Evolutionary conservation across 805 yeast genomes (phyloP).

Genomic region (Candida nemodendra): DNA sequence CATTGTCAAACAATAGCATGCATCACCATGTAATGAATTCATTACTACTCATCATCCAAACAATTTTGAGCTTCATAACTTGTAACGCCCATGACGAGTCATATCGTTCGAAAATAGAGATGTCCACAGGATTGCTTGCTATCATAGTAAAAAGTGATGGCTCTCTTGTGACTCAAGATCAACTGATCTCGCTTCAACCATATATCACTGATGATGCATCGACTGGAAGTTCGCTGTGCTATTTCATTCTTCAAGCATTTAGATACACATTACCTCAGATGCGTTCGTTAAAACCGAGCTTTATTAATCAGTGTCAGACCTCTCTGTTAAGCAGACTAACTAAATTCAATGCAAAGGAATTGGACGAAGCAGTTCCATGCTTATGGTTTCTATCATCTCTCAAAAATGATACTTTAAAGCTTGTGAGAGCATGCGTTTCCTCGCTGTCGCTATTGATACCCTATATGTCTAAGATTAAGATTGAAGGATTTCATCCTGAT

Average conservation of each 20-base stretch:
- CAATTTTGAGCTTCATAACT: slow-evolving; percentile 36
- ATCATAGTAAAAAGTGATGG: slow-evolving; percentile 53
- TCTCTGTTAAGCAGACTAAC: slow-evolving; percentile 57
- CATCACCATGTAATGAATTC: slow-evolving; percentile 21
- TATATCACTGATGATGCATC: slow-evolving; percentile 50
- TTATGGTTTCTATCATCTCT: slow-evolving; percentile 54
- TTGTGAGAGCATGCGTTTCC: slow-evolving; percentile 64
- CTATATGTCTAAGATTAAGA: slow-evolving; percentile 32
- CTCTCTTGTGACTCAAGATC: slow-evolving; percentile 60
- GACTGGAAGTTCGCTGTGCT: slow-evolving; percentile 41
- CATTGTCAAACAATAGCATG: slow-evolving; percentile 18
- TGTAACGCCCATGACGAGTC: slow-evolving; percentile 32
- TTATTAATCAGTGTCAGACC: slow-evolving; percentile 47
- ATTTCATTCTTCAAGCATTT: slow-evolving; percentile 54
- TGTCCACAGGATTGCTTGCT: slow-evolving; percentile 50
- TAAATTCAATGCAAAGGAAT: slow-evolving; percentile 55
- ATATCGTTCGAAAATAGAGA: slow-evolving; percentile 29
- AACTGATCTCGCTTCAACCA: slow-evolving; percentile 63
- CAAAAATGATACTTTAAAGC: slow-evolving; percentile 43
- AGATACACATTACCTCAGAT: slow-evolving; percentile 45
- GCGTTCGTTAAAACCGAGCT: slow-evolving; percentile 47
- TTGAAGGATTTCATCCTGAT: slow-evolving; percentile 32
- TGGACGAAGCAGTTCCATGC: slow-evolving; percentile 74
- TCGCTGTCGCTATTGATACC: slow-evolving; percentile 53
- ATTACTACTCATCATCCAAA: slow-evolving; percentile 33